Conservation (phyloP, 2,329 filamentous ascomycete species). For the Chaetomium globosum region DNA sequence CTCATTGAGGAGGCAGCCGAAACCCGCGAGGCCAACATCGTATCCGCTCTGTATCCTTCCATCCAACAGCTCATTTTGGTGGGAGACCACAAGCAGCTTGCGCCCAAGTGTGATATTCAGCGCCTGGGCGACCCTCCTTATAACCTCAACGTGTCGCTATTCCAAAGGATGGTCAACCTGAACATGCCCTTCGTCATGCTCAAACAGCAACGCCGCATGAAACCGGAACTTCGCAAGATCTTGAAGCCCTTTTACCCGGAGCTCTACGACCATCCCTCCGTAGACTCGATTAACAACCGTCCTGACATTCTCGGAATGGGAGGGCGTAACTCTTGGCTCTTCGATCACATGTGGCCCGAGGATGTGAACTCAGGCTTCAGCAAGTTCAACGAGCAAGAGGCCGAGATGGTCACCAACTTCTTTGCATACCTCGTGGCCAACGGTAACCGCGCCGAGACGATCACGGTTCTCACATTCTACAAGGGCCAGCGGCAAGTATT, state of each 20-base stretch:
- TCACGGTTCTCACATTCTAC: constrained; percentile 87
- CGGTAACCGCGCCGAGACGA: constrained; percentile 59
- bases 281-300: constrained; percentile 41
- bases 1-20: constrained; percentile 82
- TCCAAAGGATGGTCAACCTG: constrained; percentile 74
- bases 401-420: constrained; percentile 73
- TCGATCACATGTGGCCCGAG: constrained; percentile 63
- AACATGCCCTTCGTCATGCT: constrained; percentile 65
- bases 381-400: constrained; percentile 70
- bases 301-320: constrained; percentile 50
- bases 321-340: constrained; percentile 46
- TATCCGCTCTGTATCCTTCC: constrained; percentile 54
- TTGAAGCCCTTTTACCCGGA: constrained; percentile 53
- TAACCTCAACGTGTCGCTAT: constrained; percentile 73
- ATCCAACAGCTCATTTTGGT: constrained; percentile 61
- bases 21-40: constrained; percentile 65
- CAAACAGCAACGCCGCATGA: constrained; percentile 66
- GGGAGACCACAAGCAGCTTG: constrained; percentile 79
- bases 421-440: constrained; percentile 73
- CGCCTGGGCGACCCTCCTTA: constrained; percentile 64
- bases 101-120: constrained; percentile 66
- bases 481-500: constrained; percentile 76
- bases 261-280: constrained; percentile 50
- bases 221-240: constrained; percentile 49
- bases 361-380: constrained; percentile 64